phyloP scores from a whole-genome alignment of 768 basidiomycete species.

The Epithele typhae region DNA sequence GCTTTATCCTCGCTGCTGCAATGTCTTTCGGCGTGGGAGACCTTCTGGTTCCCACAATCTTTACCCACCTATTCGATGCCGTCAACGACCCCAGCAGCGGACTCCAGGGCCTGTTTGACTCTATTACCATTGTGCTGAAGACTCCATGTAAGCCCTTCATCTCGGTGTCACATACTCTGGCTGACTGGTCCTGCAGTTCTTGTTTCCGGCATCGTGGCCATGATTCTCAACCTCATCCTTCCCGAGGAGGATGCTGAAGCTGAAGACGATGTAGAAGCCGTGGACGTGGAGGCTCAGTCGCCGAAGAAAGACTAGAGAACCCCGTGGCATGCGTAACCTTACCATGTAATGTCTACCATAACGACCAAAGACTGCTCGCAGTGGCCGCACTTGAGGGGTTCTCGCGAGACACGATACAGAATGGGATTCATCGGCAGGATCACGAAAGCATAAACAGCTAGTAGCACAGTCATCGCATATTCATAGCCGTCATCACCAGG shows the following conservation, averaged over 20 bases:
- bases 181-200: constrained; percentile 30
- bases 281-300: constrained; percentile 12
- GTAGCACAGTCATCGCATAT: too few relatives aligned
- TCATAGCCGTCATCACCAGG: too few relatives aligned
- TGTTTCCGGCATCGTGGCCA: constrained; percentile 37
- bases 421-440: too few relatives aligned
- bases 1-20: constrained; percentile 68
- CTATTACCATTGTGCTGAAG: constrained; percentile 74
- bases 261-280: constrained; percentile 6
- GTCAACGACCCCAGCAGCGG: constrained; percentile 50
- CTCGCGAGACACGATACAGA: too few relatives aligned
- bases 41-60: constrained; percentile 59
- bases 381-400: too few relatives aligned
- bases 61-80: constrained; percentile 65
- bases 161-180: neutral
- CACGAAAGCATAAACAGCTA: too few relatives aligned
- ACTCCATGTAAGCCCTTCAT: constrained; percentile 64
- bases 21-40: constrained; percentile 69
- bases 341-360: neutral
- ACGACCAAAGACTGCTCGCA: too few relatives aligned
- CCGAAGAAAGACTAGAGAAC: constrained; percentile 7
- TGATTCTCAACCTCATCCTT: constrained; percentile 43
- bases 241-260: constrained; percentile 30
- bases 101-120: constrained; percentile 65
- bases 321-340: neutral